These are phyloP conservation scores for Caloboletus firmus DNA, from an alignment of 1,284 basidiomycete genomes.

Conservation along the genomic window DNA sequence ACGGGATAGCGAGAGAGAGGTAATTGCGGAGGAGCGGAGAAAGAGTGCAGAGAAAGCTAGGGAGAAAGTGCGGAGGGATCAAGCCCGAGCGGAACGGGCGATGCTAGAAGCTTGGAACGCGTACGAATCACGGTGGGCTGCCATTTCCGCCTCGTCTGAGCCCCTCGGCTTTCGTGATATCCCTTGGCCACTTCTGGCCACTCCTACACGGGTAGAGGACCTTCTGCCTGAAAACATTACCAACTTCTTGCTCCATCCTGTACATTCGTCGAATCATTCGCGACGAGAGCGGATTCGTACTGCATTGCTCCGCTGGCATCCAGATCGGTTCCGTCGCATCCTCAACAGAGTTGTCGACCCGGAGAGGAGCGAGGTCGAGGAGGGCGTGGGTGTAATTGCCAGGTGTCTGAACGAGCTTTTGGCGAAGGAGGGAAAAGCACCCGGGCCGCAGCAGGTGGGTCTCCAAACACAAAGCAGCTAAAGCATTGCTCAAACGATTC, in stretches of 20 bases:
- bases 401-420: conserved; percentile 70
- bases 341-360: conserved; percentile 50
- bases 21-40: conserved; percentile 42
- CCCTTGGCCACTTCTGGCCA: conserved; percentile 64
- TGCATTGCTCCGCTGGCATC: conserved; percentile 74
- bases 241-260: conserved; percentile 58
- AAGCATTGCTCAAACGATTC: conserved; percentile 1
- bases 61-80: conserved; percentile 40
- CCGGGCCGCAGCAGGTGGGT: conserved; percentile 27
- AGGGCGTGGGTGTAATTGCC: conserved; percentile 67
- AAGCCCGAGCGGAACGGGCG: conserved; percentile 40
- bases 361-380: conserved; percentile 59
- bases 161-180: conserved; percentile 56
- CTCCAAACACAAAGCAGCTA: neutral
- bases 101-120: conserved; percentile 52
- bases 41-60: conserved; percentile 27
- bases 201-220: conserved; percentile 46
- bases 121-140: conserved; percentile 64
- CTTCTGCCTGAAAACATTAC: conserved; percentile 51
- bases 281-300: conserved; percentile 63
- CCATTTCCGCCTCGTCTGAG: conserved; percentile 43
- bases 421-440: conserved; percentile 41
- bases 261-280: conserved; percentile 56
- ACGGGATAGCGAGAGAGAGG: conserved; percentile 46
- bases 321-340: conserved; percentile 66